phyloP scores from a whole-genome alignment of 2,329 filamentous ascomycete species.

The Ceratocystis albifundus region DNA sequence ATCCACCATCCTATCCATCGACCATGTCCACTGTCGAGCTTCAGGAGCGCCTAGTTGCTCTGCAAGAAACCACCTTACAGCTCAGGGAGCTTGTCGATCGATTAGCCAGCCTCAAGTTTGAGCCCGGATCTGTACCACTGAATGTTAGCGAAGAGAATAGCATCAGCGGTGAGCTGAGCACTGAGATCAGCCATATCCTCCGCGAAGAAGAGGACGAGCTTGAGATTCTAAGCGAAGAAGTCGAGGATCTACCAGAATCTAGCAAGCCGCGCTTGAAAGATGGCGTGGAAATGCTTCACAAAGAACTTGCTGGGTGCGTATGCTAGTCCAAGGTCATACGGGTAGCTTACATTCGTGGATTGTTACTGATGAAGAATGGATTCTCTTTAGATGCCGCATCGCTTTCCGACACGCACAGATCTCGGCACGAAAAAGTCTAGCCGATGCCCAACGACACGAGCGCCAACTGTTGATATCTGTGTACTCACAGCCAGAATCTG shows the following conservation, averaged over 20 bases:
- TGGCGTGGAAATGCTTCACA: slow-evolving; percentile 52
- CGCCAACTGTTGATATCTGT: slow-evolving; percentile 62
- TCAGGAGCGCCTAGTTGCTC: slow-evolving; percentile 47
- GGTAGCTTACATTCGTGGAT: not conserved
- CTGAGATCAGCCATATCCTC: slow-evolving; percentile 68
- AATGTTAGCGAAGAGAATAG: slow-evolving; percentile 40
- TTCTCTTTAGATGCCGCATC: slow-evolving; percentile 39
- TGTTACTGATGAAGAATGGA: slow-evolving; percentile 20
- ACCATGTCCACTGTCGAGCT: slow-evolving; percentile 49
- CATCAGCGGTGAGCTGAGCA: slow-evolving; percentile 58
- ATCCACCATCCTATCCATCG: not conserved
- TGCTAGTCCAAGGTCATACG: not conserved
- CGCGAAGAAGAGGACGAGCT: slow-evolving; percentile 74
- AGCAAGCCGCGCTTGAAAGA: slow-evolving; percentile 50
- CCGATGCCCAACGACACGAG: slow-evolving; percentile 62
- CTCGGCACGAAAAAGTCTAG: slow-evolving; percentile 61
- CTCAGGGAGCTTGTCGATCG: slow-evolving; percentile 48
- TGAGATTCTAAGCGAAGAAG: slow-evolving; percentile 67
- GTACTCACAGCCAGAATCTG: slow-evolving; percentile 38
- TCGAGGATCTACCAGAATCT: slow-evolving; percentile 50
- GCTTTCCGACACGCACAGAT: slow-evolving; percentile 76
- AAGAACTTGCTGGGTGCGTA: slow-evolving; percentile 58
- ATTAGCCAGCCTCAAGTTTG: slow-evolving; percentile 46
- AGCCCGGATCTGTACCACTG: slow-evolving; percentile 46
- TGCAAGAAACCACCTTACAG: slow-evolving; percentile 51